Conservation (phyloP, 2,329 filamentous ascomycete genomes). For the Stagonosporopsis cucurbitacearum region DNA sequence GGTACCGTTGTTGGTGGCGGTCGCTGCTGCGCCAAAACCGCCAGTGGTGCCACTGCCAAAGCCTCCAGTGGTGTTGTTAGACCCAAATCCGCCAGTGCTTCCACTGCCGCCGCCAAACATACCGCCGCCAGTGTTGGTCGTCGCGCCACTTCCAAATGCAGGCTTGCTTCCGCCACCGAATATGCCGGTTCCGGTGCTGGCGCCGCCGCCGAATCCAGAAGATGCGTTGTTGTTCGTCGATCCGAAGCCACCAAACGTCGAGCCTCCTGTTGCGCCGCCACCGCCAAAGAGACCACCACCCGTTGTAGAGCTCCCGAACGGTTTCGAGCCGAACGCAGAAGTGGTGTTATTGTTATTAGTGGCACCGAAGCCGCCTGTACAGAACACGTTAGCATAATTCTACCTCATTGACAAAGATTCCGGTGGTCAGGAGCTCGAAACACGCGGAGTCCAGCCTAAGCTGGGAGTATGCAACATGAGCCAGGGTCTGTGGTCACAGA, state of each 20-base stretch:
- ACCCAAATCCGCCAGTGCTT: constrained; percentile 40
- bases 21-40: constrained; percentile 37
- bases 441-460: not conserved
- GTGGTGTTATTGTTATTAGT: constrained; percentile 32
- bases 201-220: constrained; percentile 33
- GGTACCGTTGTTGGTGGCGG: constrained; percentile 64
- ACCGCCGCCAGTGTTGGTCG: constrained; percentile 32
- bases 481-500: not conserved
- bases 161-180: constrained; percentile 42
- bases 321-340: constrained; percentile 35
- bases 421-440: not conserved
- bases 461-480: not conserved
- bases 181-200: constrained; percentile 37
- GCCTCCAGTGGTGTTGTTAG: constrained; percentile 27
- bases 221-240: constrained; percentile 28
- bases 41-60: constrained; percentile 36
- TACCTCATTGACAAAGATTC: not conserved
- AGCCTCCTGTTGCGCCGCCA: constrained; percentile 23
- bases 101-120: constrained; percentile 43
- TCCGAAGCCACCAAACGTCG: constrained; percentile 33
- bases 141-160: constrained; percentile 34
- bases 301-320: constrained; percentile 45
- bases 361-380: constrained; percentile 43
- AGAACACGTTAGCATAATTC: constrained; percentile 29
- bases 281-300: constrained; percentile 46